Evolutionary conservation across 495 filamentous ascomycete species (phyloP).

Genomic region (Patellaria atrata): DNA sequence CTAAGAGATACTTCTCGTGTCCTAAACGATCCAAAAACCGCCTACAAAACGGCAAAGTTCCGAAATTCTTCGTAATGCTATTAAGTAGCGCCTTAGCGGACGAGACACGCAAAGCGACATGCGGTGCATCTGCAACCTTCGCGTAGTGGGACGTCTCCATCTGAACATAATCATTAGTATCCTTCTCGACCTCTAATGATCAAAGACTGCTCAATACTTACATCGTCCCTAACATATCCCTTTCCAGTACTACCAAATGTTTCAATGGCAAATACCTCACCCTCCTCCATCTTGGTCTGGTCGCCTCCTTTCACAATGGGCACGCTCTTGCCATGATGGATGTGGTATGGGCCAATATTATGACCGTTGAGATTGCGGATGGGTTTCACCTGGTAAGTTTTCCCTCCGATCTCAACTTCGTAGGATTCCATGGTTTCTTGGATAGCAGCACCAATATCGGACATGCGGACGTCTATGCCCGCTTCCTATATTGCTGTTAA

Average conservation of each 20-base stretch:
- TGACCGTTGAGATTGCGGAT: conserved; percentile 45
- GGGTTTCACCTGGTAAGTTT: conserved; percentile 42
- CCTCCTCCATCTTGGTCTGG: conserved; percentile 52
- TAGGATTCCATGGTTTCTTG: conserved; percentile 58
- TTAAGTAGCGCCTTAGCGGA: conserved; percentile 44
- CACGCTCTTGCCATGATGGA: conserved; percentile 47
- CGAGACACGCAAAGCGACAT: conserved; percentile 35
- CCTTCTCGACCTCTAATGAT: conserved; percentile 2
- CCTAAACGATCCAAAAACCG: conserved; percentile 51
- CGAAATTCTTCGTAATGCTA: conserved; percentile 50
- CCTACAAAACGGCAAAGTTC: conserved; percentile 45
- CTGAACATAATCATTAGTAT: conserved; percentile 23
- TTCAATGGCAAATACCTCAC: conserved; percentile 51
- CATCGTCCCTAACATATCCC: conserved; percentile 31
- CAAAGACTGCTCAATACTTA: conserved; percentile 15
- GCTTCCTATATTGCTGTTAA: no score
- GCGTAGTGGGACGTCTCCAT: conserved; percentile 43
- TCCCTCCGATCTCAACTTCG: conserved; percentile 43
- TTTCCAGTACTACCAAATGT: conserved; percentile 50
- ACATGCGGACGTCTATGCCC: conserved; percentile 47
- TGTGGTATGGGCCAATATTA: conserved; percentile 42
- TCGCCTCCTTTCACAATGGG: conserved; percentile 45
- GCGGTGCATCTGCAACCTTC: conserved; percentile 36
- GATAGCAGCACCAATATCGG: conserved; percentile 46
- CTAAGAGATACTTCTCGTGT: conserved; percentile 43